Evolutionary conservation across 164 flowering plant species (phyloP).

Genomic region (Pachysandra terminalis): DNA sequence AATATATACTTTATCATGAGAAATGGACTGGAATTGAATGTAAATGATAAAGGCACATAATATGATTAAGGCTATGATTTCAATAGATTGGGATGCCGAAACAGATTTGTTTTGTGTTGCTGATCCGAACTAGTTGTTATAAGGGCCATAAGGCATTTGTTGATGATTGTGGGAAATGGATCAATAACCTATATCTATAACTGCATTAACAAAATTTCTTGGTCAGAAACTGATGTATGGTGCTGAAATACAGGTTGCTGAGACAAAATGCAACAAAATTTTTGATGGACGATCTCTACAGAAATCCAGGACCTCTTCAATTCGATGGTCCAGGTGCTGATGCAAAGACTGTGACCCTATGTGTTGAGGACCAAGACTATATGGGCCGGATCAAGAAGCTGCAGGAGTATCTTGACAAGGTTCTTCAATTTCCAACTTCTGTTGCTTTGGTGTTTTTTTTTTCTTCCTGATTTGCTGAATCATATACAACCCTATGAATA

Average conservation of each 20-base stretch:
- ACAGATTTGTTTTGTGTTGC: too few species aligned
- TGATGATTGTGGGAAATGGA: neutral
- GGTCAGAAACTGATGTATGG: neutral
- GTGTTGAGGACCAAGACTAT: conserved; percentile 98
- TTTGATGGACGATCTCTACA: conserved; percentile 84
- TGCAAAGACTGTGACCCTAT: conserved; percentile 67
- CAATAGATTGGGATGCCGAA: too few species aligned
- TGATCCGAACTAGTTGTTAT: too few species aligned
- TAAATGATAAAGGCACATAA: too few species aligned
- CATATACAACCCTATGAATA: too few species aligned
- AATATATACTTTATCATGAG: too few species aligned
- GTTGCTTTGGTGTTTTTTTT: neutral
- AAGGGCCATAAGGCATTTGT: neutral
- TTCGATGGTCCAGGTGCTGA: conserved; percentile 97
- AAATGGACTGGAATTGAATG: too few species aligned
- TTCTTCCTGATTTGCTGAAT: neutral
- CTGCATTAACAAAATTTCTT: neutral
- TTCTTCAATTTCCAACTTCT: conserved; percentile 13
- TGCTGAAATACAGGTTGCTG: conserved; percentile 56
- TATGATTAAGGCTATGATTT: too few species aligned
- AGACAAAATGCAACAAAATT: conserved; percentile 75
- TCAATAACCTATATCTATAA: neutral
- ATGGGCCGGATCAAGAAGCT: conserved; percentile 97
- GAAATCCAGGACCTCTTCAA: conserved; percentile 98
- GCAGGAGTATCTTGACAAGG: conserved; percentile 90